Conservation (phyloP, 2,329 filamentous ascomycete genomes). For the Graphium sp. region DNA sequence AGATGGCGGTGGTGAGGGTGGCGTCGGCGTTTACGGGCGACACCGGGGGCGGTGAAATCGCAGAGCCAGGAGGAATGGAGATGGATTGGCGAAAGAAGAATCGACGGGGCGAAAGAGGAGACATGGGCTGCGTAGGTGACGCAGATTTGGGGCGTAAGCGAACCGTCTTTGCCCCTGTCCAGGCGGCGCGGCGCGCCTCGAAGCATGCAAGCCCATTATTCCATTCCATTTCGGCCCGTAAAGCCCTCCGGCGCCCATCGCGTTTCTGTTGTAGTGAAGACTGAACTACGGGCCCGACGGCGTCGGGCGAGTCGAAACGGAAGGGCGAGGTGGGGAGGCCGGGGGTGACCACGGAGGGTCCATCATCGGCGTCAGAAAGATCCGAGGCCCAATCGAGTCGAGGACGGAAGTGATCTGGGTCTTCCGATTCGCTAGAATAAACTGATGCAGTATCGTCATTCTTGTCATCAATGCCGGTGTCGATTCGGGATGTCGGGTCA, state of each 20-base stretch:
- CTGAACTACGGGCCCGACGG: conserved; percentile 23
- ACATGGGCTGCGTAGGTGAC: conserved; percentile 19
- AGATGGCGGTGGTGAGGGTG: conserved; percentile 16
- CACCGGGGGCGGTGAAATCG: conserved; percentile 18
- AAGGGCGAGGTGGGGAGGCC: conserved; percentile 28
- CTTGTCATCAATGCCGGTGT: conserved; percentile 9
- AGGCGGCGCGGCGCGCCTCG: conserved; percentile 59
- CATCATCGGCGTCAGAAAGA: conserved; percentile 27
- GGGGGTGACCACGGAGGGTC: no score
- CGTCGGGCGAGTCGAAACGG: conserved; percentile 31
- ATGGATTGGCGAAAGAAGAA: conserved; percentile 31
- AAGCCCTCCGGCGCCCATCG: conserved; percentile 35
- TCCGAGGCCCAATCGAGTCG: conserved; percentile 37
- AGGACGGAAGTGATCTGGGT: conserved; percentile 28
- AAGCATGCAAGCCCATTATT: conserved; percentile 75
- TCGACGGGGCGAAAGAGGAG: conserved; percentile 27
- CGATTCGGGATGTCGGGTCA: neutral
- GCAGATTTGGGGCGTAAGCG: conserved; percentile 30
- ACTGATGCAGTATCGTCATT: conserved; percentile 27
- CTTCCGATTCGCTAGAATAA: conserved; percentile 41
- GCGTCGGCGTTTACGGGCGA: conserved; percentile 8
- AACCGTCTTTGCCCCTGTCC: conserved; percentile 60
- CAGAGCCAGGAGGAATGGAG: conserved; percentile 17
- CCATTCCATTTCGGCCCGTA: conserved; percentile 53
- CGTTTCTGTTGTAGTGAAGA: conserved; percentile 28